Percentiles rank a stretch among this genome's conserved stretches.
These are phyloP conservation scores for Phytophthora macrochlamydospora DNA, from an alignment of 352 stramenopile species.

Conservation along the genomic window DNA sequence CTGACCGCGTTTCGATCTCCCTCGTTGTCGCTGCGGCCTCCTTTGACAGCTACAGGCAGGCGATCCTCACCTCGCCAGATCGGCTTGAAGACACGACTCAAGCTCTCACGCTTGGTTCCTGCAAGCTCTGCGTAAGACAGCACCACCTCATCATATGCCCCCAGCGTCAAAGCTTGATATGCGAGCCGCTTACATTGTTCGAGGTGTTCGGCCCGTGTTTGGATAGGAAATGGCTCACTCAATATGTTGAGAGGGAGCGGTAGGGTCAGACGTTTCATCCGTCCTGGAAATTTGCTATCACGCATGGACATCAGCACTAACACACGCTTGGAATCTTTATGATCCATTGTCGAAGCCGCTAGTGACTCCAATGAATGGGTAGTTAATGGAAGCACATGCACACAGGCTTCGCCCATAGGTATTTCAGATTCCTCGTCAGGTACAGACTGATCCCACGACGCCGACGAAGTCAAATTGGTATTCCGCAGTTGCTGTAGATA, in stretches of 20 bases:
- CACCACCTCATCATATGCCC: slow-evolving; percentile 39
- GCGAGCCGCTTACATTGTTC: slow-evolving; percentile 50
- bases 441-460: slow-evolving; percentile 18
- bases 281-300: slow-evolving; percentile 79
- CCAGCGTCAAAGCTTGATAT: slow-evolving; percentile 48
- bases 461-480: slow-evolving; percentile 36
- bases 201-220: slow-evolving; percentile 61
- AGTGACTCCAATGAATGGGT: slow-evolving; percentile 43
- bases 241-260: slow-evolving; percentile 62
- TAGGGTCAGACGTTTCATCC: slow-evolving; percentile 71
- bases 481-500: slow-evolving; percentile 72
- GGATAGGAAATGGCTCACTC: slow-evolving; percentile 55
- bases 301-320: slow-evolving; percentile 73
- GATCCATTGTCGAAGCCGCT: slow-evolving; percentile 15
- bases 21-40: neutral
- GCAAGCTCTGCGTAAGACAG: slow-evolving; percentile 58
- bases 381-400: slow-evolving; percentile 62
- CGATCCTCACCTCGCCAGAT: slow-evolving; percentile 37
- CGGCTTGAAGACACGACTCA: slow-evolving; percentile 45
- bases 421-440: neutral
- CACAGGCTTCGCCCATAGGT: slow-evolving; percentile 7
- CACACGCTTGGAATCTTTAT: slow-evolving; percentile 13
- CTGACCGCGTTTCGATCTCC: slow-evolving; percentile 3
- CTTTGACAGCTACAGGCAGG: slow-evolving; percentile 3
- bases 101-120: slow-evolving; percentile 33